Base-by-base conservation (phyloP, 768 basidiomycete species). In the Crepidotus variabilis region DNA sequence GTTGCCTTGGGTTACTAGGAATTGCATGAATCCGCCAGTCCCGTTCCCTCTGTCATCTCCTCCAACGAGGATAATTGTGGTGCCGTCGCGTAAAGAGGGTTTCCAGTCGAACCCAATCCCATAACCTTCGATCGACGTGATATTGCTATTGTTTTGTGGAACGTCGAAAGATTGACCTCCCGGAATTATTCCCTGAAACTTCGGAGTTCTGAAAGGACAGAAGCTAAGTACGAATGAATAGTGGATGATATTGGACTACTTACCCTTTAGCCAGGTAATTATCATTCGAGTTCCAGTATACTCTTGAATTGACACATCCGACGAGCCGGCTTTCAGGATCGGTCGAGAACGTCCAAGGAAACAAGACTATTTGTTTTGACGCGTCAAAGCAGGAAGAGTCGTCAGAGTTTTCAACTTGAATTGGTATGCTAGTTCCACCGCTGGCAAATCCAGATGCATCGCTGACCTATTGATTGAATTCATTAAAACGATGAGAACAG, bases 111-210 rank as follows among this genome's bases (percentile, higher is more conserved):
- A 90, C 0, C 90, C 90, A 6, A 78, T 80, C 5, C 87, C 86
- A 60, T 81, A 64, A 0, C 61, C 55, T 0, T 64, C 23, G 2
- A 78, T 67, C 34, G 74, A 64, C 7, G 86, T 80, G 21, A 87
- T 67, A 1, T 65, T 22, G 11, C 75, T 66, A 1, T 65, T 22
- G 11, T 75, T 20, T 11, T 43, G 5, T 1, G 87, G 86, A 46
- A 92, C 80, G 5, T 74, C 62, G 65, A 92, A 89, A 0, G 88
- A 89, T 51, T 88, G 73, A 8, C 90, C 90, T 0, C 90, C 90
- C 1, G 90, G 90, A 34, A 92, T 90, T 35, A 90, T 75, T 2
- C 88, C 88, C 22, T 82, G 72, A 66, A 89, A 88, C 34, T 67
- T 77, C 14, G 83, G 77, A 0, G 66, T 80, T 16, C 87, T 87